Conservation (phyloP, 2,329 filamentous ascomycete species). For the Claviceps africana region DNA sequence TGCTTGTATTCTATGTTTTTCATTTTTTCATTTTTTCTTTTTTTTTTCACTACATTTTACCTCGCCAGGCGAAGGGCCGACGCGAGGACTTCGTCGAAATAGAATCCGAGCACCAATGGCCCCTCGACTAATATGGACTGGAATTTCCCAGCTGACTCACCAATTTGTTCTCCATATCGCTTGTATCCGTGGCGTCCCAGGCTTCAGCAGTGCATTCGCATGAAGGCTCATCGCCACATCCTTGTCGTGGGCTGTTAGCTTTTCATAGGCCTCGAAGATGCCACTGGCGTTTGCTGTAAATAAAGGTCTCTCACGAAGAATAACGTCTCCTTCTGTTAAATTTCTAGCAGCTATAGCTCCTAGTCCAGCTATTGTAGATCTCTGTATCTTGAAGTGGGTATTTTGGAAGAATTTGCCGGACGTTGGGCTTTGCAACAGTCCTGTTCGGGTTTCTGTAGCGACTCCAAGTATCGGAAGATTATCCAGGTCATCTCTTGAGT, state of each 20-base stretch:
- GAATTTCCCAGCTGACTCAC: slow-evolving; percentile 18
- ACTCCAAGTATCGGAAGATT: neutral
- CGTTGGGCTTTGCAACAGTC: too few species aligned
- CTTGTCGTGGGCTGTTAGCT: slow-evolving; percentile 18
- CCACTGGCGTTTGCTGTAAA: slow-evolving; percentile 17
- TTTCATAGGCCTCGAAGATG: slow-evolving; percentile 22
- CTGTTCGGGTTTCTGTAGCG: neutral
- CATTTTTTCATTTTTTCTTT: too few species aligned
- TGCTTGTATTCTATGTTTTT: too few species aligned
- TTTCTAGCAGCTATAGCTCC: slow-evolving; percentile 31
- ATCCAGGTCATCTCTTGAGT: neutral
- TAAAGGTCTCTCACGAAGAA: slow-evolving; percentile 32
- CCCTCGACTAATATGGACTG: neutral
- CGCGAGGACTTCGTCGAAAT: too few species aligned
- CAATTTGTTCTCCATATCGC: slow-evolving; percentile 32
- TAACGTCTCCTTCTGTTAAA: slow-evolving; percentile 23
- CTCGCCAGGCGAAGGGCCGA: too few species aligned
- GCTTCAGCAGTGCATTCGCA: slow-evolving; percentile 16
- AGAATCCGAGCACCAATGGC: neutral
- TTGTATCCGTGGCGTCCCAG: slow-evolving; percentile 16
- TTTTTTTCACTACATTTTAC: too few species aligned
- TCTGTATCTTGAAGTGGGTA: slow-evolving; percentile 25
- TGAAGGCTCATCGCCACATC: slow-evolving; percentile 25
- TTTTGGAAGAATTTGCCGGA: slow-evolving; percentile 19
- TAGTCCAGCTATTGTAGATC: slow-evolving; percentile 14